A percentile compares a stretch with the other conserved stretches of the same genome.
Conservation (phyloP, 768 basidiomycete genomes). For the Panaeolus cyanescens region DNA sequence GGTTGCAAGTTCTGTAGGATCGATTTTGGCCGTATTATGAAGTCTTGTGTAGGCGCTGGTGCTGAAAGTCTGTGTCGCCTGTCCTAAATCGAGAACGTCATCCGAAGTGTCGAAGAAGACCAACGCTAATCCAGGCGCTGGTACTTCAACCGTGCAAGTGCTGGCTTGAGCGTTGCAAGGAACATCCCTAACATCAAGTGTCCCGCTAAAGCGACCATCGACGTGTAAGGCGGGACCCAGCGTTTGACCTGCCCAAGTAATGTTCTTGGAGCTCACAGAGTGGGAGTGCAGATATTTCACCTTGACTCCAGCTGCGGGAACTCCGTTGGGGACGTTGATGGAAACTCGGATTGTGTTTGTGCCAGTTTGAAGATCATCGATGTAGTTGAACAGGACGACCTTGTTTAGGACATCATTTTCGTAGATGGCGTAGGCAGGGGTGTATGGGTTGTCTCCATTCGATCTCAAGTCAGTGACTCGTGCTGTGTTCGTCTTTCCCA, state of each 20-base stretch:
- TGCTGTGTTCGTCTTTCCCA: conserved; percentile 65
- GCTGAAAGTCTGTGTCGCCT: conserved; percentile 45
- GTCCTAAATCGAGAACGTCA: conserved; percentile 17
- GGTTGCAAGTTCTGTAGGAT: conserved; percentile 54
- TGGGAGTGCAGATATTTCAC: conserved; percentile 61
- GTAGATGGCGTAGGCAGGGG: conserved; percentile 75
- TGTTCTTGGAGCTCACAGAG: conserved; percentile 63
- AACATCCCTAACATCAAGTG: conserved; percentile 56
- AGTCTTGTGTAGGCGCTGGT: conserved; percentile 62
- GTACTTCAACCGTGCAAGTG: conserved; percentile 60
- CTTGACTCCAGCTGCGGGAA: conserved; percentile 45
- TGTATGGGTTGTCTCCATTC: conserved; percentile 49
- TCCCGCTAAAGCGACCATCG: conserved; percentile 68
- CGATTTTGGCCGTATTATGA: conserved; percentile 54
- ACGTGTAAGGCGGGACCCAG: conserved; percentile 61
- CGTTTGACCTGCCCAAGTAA: conserved; percentile 82
- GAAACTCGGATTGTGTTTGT: conserved; percentile 36
- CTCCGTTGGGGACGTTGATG: conserved; percentile 48
- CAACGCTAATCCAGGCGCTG: conserved; percentile 73
- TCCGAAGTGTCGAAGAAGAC: conserved; percentile 57
- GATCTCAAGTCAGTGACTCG: conserved; percentile 68
- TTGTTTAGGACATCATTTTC: conserved; percentile 64
- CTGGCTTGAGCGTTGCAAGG: conserved; percentile 56
- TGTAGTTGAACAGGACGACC: conserved; percentile 73
- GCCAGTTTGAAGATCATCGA: conserved; percentile 55